A percentile compares a stretch with the other conserved stretches of the same genome.
phyloP scores from a whole-genome alignment of 2,329 filamentous ascomycete species.

The Aspergillus sp. region DNA sequence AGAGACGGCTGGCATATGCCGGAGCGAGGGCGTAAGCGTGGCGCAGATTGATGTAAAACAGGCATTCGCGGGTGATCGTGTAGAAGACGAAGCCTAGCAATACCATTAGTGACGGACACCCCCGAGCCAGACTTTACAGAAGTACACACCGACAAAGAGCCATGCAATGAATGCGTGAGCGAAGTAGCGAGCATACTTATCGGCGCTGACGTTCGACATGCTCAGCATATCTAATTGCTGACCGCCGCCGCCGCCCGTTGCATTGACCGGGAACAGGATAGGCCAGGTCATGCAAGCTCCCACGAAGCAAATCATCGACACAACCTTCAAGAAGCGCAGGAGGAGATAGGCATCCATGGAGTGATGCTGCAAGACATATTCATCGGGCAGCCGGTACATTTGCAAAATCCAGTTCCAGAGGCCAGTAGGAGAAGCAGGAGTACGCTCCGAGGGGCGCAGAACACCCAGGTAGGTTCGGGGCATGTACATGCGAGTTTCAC shows the following conservation, averaged over 20 bases:
- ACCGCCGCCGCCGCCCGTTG: constrained; percentile 70
- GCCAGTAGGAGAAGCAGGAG: constrained; percentile 61
- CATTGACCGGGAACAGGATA: constrained; percentile 83
- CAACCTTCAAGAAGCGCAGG: constrained; percentile 81
- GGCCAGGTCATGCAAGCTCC: constrained; percentile 86
- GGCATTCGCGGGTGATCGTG: constrained; percentile 80
- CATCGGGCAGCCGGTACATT: constrained; percentile 70
- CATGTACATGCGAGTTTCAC: constrained; percentile 54
- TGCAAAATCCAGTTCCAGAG: constrained; percentile 67
- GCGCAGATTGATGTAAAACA: constrained; percentile 89
- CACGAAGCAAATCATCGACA: constrained; percentile 76
- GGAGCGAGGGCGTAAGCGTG: constrained; percentile 90
- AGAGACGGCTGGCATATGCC: constrained; percentile 79
- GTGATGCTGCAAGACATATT: constrained; percentile 82
- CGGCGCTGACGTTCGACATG: constrained; percentile 70
- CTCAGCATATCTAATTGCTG: constrained; percentile 74
- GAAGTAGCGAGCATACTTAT: constrained; percentile 68
- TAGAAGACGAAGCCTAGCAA: constrained; percentile 74
- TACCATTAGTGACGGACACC: background rate
- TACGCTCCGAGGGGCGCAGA: constrained; percentile 57
- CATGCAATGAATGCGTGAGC: constrained; percentile 80
- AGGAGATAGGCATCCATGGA: constrained; percentile 92
- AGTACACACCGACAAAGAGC: constrained; percentile 67
- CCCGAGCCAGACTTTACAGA: background rate
- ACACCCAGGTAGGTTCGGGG: constrained; percentile 58